Base-by-base conservation (phyloP, 2,329 filamentous ascomycete genomes). In the Alternaria ventricosa region DNA sequence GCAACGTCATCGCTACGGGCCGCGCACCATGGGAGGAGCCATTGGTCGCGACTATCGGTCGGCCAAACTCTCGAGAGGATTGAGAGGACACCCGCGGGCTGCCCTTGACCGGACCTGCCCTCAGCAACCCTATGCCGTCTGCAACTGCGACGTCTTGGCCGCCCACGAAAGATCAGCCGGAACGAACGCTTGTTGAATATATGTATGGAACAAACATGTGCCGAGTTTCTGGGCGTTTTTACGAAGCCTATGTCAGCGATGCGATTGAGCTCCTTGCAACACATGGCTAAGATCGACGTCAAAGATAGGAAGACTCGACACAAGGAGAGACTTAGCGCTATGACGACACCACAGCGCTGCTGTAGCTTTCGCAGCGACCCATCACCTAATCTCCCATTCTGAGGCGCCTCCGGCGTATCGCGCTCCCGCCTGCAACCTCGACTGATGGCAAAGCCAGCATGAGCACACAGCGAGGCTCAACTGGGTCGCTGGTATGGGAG, bases 191-290 rank as follows among this genome's bases (percentile, higher is more conserved):
- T 4, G 30, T 3, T 36, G 30, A 6, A 36, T 36, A 1, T 36
- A 36, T 36, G 30, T 36, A 8, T 36, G 30, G 30, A 36, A 9
- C 30, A 6, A n/a, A 2, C 1, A 36, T 36, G 3, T 36, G 30
- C 13, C 30, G 30, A 36, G 3, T 1, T 36, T 36, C 13, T 6
- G 2, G 0, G 6, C 30, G 30, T 4, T 36, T 36, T 0, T 1
- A 33, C 30, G 30, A 33, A 33, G 13, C 30, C 30, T 8, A 33
- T 33, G 30, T 33, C 30, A 33, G 30, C 30, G 2, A 33, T 33
- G 30, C 30, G 30, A 33, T 33, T 33, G 30, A 33, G 30, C 30
- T 33, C 30, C 30, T 33, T 33, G 30, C 30, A 33, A 3, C 30
- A 33, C 30, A 1, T 33, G 30, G 30, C 30, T 6, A 6, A 33